Conservation (phyloP, 345 rosid genomes). For the Hibiscus syriacus region DNA sequence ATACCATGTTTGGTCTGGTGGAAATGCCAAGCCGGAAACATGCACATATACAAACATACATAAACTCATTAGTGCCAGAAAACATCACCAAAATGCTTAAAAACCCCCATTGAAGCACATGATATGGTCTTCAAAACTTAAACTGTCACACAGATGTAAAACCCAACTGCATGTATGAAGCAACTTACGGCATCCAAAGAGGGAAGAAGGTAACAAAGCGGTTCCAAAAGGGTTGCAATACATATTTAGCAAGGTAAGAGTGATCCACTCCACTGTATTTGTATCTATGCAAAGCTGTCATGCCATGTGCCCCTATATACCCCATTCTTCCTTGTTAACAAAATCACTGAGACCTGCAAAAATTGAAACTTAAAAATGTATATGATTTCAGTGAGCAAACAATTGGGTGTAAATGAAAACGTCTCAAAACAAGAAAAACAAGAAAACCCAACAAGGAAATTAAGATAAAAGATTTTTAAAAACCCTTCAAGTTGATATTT, state of each 20-base stretch:
- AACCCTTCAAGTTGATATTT: background rate
- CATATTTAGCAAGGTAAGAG: constrained; percentile 80
- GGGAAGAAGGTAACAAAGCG: constrained; percentile 85
- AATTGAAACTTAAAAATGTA: background rate
- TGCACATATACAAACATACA: constrained; percentile 10
- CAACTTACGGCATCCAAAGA: constrained; percentile 96
- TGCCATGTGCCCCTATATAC: constrained; percentile 83
- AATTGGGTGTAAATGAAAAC: background rate
- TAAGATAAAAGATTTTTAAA: background rate
- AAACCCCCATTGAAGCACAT: background rate
- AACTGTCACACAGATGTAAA: background rate
- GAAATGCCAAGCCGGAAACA: constrained; percentile 18
- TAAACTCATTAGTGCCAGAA: constrained; percentile 11
- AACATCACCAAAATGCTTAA: background rate
- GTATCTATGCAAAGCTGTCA: constrained; percentile 71
- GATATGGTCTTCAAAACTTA: background rate
- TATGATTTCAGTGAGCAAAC: background rate
- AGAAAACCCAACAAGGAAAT: background rate
- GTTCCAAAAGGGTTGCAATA: constrained; percentile 89
- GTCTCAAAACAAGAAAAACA: background rate
- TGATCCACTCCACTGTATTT: constrained; percentile 93
- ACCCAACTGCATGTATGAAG: background rate
- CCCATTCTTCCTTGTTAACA: constrained; percentile 51
- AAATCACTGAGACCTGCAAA: constrained; percentile 18
- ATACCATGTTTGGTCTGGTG: constrained; percentile 93